Percentiles rank a stretch among this genome's conserved stretches.
Evolutionary conservation across 768 basidiomycete species (phyloP).

Genomic region (Sarcodon sp.): DNA sequence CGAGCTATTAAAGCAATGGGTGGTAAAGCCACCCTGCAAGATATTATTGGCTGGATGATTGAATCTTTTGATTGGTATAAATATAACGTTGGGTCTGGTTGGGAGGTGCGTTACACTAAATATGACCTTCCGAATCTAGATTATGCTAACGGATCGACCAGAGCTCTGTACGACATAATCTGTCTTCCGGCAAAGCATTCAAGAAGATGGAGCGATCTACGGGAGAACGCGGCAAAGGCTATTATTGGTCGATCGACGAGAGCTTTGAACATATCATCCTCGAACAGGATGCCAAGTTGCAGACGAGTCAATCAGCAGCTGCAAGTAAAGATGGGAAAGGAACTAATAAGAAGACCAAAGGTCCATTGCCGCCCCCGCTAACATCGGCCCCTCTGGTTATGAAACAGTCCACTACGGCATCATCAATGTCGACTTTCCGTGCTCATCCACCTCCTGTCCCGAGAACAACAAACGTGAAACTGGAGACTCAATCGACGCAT

Average conservation of each 20-base stretch:
- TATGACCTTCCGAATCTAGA: conserved; percentile 2
- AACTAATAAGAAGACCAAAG: conserved; percentile 50
- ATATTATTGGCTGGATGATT: conserved; percentile 88
- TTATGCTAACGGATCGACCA: conserved; percentile 3
- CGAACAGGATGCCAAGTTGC: conserved; percentile 50
- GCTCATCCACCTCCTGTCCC: conserved; percentile 1
- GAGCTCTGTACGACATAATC: conserved; percentile 90
- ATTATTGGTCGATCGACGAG: conserved; percentile 86
- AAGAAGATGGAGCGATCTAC: conserved; percentile 78
- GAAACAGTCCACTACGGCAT: conserved; percentile 15
- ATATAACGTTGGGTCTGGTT: conserved; percentile 68
- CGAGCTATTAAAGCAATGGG: conserved; percentile 73
- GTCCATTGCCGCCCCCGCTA: conserved; percentile 52
- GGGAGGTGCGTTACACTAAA: conserved; percentile 60
- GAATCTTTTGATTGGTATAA: conserved; percentile 85
- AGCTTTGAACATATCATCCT: conserved; percentile 53
- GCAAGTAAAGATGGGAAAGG: conserved; percentile 27
- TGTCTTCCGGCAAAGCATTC: conserved; percentile 90
- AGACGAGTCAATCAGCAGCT: conserved; percentile 19
- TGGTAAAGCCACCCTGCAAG: conserved; percentile 82
- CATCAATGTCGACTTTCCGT: conserved; percentile 2
- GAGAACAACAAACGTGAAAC: conserved; percentile 9
- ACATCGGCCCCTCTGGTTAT: conserved; percentile 50
- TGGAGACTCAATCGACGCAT: background rate
- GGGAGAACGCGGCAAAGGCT: conserved; percentile 84